phyloP scores from a whole-genome alignment of 2,329 filamentous ascomycete genomes.

The Raffaelea arxii region DNA sequence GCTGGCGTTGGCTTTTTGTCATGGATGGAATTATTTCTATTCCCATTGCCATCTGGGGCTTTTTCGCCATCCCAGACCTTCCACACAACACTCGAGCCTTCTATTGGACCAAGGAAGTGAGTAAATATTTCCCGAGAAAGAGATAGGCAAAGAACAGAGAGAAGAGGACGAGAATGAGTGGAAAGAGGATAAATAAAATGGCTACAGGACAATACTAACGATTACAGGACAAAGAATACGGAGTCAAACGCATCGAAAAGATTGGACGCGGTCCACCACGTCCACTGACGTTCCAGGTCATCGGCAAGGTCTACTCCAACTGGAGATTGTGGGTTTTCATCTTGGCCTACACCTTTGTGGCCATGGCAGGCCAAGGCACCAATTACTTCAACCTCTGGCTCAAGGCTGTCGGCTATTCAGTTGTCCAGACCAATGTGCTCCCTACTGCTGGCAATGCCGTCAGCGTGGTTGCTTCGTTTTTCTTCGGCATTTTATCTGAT shows the following conservation, averaged over 20 bases:
- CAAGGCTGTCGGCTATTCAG: slow-evolving; percentile 34
- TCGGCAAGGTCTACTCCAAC: slow-evolving; percentile 62
- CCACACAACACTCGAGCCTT: slow-evolving; percentile 9
- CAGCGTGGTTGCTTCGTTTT: slow-evolving; percentile 33
- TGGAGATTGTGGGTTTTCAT: slow-evolving; percentile 84
- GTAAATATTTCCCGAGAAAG: too few species aligned
- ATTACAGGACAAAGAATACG: slow-evolving; percentile 12
- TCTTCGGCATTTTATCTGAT: slow-evolving; percentile 16
- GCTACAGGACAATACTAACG: too few species aligned
- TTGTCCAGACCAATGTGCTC: slow-evolving; percentile 37
- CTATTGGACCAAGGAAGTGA: slow-evolving; percentile 8
- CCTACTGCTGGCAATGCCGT: slow-evolving; percentile 38
- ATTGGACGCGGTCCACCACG: slow-evolving; percentile 11
- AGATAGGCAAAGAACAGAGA: too few species aligned
- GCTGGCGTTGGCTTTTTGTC: slow-evolving; percentile 30
- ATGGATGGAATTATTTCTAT: slow-evolving; percentile 23
- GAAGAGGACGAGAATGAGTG: too few species aligned
- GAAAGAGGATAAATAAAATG: too few species aligned
- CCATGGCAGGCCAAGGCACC: slow-evolving; percentile 11
- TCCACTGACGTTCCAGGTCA: slow-evolving; percentile 49
- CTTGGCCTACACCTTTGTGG: slow-evolving; percentile 24
- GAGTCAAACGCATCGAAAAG: slow-evolving; percentile 14
- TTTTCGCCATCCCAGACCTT: slow-evolving; percentile 14
- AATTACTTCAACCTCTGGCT: slow-evolving; percentile 44
- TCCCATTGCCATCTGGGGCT: slow-evolving; percentile 15